Base-by-base conservation (phyloP, 1,284 basidiomycete genomes). In the Marasmius tenuissimus region DNA sequence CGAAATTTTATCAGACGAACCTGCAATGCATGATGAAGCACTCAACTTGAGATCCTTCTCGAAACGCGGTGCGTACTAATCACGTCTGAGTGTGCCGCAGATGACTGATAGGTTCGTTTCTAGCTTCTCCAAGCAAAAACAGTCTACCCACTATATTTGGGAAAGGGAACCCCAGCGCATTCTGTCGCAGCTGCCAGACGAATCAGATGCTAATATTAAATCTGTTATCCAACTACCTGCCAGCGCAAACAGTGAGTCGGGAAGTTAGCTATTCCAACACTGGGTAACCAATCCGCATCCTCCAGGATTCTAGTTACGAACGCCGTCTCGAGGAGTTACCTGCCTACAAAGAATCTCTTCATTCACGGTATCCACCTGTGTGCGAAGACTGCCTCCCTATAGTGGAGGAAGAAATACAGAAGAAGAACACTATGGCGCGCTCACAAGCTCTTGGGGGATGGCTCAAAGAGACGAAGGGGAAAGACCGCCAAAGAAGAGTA, bases 191-290 rank as follows among this genome's bases (percentile, higher is more conserved):
- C 11, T 97, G 95, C 72, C 85, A 91, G 65, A 92, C 92, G n/a
- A 97, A 97, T 74, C 93, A 97, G 71, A 89, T 87, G 74, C 82
- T 97, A 35, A 81, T 94, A 57, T 80, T 93, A 64, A 93, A 95
- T 72, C 81, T 97, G 58, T 77, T 97, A 34, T 92, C 93, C 4
- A 94, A 92, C 67, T 97, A 96, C 71, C 83, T 96, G 0, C 94
- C 94, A 54, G 76, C 78, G 61, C 84, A 79, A 16, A 80, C 81
- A 70, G 92, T 85, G 71, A 69, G 83, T 76, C 48, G 38, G 55
- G 60, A 40, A 27, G 27, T 27, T 27, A 27, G 27, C 27, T 2
- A 27, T 27, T 27, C 27, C 27, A 27, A 27, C 27, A 27, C 27
- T 27, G 27, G 27, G 27, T 27, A 27, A 27, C 27, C 4, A 2